These are phyloP conservation scores for Asparagopsis taxiformis DNA, from an alignment of 31 red algal species.

Conservation along the genomic window DNA sequence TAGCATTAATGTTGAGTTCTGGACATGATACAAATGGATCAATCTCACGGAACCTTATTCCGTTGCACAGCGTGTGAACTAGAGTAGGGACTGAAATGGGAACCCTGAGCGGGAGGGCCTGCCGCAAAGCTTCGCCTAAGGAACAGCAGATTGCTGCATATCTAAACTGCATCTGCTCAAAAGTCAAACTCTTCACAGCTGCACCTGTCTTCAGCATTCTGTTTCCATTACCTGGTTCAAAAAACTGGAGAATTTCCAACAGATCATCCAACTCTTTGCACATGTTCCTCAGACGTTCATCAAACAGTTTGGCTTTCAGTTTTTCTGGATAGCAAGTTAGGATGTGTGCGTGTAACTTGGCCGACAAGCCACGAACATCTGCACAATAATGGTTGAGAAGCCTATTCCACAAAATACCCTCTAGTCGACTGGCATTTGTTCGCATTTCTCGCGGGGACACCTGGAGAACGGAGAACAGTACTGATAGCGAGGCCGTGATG, in stretches of 20 bases:
- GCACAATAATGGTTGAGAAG: background rate
- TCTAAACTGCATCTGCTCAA: background rate
- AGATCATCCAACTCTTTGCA: conserved; percentile 11
- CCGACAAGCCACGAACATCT: background rate
- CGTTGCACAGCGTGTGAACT: background rate
- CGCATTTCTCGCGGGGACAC: background rate
- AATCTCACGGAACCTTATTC: background rate
- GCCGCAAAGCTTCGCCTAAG: background rate
- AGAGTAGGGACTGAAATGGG: background rate
- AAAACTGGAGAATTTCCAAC: background rate
- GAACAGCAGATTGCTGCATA: background rate
- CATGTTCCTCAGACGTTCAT: background rate
- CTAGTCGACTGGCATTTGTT: background rate
- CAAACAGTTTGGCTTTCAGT: background rate
- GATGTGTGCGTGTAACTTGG: background rate
- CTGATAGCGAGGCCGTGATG: background rate
- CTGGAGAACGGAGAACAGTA: background rate
- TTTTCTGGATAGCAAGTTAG: conserved; percentile 5
- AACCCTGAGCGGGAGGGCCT: background rate
- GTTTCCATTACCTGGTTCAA: background rate
- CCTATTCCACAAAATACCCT: background rate
- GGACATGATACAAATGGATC: background rate
- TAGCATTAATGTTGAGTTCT: background rate
- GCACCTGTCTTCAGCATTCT: background rate
- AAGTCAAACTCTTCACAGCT: background rate